Conservation (phyloP, 1,139 yeast genomes). For the Eremothecium cymbalariae region DNA sequence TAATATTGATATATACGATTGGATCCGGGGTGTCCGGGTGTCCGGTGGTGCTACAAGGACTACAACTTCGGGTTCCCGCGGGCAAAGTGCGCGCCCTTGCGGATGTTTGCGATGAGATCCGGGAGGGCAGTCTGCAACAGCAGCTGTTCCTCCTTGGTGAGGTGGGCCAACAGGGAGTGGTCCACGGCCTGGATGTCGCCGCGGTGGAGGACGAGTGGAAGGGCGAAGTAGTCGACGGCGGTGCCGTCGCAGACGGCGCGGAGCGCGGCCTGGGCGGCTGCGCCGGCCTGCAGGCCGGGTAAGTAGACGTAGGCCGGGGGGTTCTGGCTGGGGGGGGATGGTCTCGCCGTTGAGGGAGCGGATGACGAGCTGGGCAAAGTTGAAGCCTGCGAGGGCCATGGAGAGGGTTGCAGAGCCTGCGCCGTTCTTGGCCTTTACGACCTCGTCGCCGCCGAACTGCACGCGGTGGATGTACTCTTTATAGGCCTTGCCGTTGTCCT, state of each 20-base stretch:
- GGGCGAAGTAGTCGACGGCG: constrained; percentile 48
- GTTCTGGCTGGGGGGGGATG: constrained; percentile 19
- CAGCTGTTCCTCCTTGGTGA: constrained; percentile 39
- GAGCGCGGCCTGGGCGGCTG: constrained; percentile 35
- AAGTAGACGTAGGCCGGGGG: constrained; percentile 53
- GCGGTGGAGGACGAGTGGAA: constrained; percentile 46
- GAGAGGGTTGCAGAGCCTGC: constrained; percentile 72
- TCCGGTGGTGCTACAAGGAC: no score
- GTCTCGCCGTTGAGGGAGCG: constrained; percentile 20
- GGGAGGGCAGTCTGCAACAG: constrained; percentile 45
- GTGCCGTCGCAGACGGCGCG: constrained; percentile 12
- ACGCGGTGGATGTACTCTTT: constrained; percentile 49
- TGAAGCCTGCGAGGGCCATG: constrained; percentile 71
- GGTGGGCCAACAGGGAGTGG: constrained; percentile 38
- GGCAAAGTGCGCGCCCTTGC: constrained; percentile 55
- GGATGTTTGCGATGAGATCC: constrained; percentile 49
- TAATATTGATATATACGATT: no score
- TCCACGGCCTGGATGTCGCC: constrained; percentile 45
- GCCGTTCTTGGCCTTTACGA: constrained; percentile 68
- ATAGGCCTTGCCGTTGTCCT: constrained; percentile 34
- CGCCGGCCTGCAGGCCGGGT: constrained; percentile 44
- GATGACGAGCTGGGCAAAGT: constrained; percentile 40
- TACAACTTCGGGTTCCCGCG: constrained; percentile 23
- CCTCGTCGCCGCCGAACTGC: constrained; percentile 75
- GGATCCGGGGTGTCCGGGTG: no score